These are phyloP conservation scores for Biscogniauxia marginata DNA, from an alignment of 2,329 filamentous ascomycete species.

Conservation along the genomic window DNA sequence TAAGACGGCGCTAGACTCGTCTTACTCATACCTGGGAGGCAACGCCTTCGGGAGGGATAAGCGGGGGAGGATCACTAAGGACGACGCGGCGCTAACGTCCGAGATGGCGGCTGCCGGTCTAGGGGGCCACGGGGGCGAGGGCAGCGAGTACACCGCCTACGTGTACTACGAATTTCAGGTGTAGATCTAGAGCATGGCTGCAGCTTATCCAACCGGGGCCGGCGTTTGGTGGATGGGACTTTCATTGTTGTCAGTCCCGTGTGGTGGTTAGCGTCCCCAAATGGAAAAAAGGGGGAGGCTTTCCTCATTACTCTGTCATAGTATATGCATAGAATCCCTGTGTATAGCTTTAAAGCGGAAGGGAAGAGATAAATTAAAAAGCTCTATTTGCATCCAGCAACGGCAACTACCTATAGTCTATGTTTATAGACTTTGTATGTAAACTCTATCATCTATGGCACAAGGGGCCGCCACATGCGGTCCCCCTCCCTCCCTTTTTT, in stretches of 20 bases:
- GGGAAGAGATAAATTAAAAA: too few species aligned
- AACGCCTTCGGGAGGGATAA: constrained; percentile 94
- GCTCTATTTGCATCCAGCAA: too few species aligned
- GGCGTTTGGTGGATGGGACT: too few species aligned
- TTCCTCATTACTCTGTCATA: too few species aligned
- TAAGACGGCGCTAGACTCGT: constrained; percentile 74
- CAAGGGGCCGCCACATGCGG: background rate
- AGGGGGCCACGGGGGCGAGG: constrained; percentile 57
- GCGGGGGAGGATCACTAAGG: constrained; percentile 86
- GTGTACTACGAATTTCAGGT: constrained; percentile 97
- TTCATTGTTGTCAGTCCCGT: too few species aligned
- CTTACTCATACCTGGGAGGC: constrained; percentile 89
- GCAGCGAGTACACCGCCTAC: constrained; percentile 87
- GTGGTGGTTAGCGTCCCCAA: too few species aligned
- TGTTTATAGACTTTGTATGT: background rate
- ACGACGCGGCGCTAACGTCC: constrained; percentile 74
- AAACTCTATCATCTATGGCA: background rate
- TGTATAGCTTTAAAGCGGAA: too few species aligned
- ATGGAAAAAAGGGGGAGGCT: too few species aligned
- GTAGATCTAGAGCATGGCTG: too few species aligned
- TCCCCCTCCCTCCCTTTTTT: constrained; percentile 2
- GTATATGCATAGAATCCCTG: too few species aligned
- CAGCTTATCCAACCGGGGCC: too few species aligned
- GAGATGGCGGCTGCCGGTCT: constrained; percentile 80
- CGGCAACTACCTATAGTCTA: background rate